phyloP scores from a whole-genome alignment of 1,284 basidiomycete species.

The Malassezia dermatis region DNA sequence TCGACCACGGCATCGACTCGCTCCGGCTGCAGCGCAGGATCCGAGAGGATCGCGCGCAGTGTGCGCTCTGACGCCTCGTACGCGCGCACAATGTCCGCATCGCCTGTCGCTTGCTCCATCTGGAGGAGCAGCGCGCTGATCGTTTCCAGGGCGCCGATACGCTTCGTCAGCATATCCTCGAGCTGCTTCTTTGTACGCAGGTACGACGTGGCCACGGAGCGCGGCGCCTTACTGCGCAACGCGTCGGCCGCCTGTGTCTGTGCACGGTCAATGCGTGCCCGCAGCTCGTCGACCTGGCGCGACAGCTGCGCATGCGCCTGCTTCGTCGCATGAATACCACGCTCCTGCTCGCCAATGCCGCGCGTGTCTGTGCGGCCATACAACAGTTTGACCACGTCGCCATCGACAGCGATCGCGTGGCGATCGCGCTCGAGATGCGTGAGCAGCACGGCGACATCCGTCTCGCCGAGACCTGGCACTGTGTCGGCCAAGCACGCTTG shows the following conservation, averaged over 20 bases:
- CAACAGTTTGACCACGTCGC: neutral
- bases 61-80: constrained; percentile 73
- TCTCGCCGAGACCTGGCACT: neutral
- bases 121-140: constrained; percentile 65
- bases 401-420: constrained; percentile 56
- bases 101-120: constrained; percentile 75
- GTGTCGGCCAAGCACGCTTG: neutral
- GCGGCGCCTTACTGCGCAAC: constrained; percentile 58
- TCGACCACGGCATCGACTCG: constrained; percentile 76
- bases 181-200: constrained; percentile 68
- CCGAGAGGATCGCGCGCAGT: constrained; percentile 62
- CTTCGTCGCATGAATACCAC: constrained; percentile 64
- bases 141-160: constrained; percentile 63
- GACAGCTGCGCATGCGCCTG: constrained; percentile 59
- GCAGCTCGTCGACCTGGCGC: constrained; percentile 59
- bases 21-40: constrained; percentile 67
- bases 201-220: constrained; percentile 62
- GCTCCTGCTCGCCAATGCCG: constrained; percentile 60
- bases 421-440: constrained; percentile 70
- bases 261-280: constrained; percentile 62
- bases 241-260: constrained; percentile 59
- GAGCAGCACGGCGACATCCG: constrained; percentile 53
- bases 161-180: constrained; percentile 65
- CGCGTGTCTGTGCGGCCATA: neutral
- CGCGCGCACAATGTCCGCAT: constrained; percentile 77